Conservation (phyloP, 2,329 filamentous ascomycete species). For the Pseudogymnoascus sp. region DNA sequence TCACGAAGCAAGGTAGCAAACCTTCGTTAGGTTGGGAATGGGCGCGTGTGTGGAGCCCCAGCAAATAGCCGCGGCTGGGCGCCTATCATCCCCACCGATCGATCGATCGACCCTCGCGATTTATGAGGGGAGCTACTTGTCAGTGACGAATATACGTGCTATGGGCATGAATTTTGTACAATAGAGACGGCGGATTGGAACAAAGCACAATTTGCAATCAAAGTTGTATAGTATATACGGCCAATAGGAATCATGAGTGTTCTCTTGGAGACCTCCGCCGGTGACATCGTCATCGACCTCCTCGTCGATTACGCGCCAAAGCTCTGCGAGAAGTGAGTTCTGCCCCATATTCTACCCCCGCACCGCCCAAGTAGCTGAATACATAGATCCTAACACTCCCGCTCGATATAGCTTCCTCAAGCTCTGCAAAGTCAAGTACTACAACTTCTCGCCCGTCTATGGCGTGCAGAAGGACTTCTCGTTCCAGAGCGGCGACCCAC, state of each 20-base stretch:
- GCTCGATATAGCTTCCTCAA: constrained; percentile 72
- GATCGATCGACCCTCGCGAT: not conserved
- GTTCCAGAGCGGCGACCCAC: constrained; percentile 90
- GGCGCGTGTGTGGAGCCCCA: not conserved
- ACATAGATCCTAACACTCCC: constrained; percentile 43
- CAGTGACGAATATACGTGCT: not conserved
- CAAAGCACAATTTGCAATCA: not conserved
- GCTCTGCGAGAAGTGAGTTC: constrained; percentile 87
- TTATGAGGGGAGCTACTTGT: constrained; percentile 9
- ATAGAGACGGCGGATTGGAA: not conserved
- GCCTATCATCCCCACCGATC: not conserved
- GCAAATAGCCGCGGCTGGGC: not conserved
- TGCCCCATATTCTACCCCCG: constrained; percentile 10
- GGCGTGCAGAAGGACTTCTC: constrained; percentile 92
- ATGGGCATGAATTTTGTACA: not conserved
- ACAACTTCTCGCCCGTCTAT: constrained; percentile 92
- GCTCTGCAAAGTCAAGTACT: constrained; percentile 98
- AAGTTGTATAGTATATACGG: not conserved
- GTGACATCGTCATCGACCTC: constrained; percentile 92
- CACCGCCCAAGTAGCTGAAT: constrained; percentile 41
- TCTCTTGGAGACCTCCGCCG: constrained; percentile 82
- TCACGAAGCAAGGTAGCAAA: not conserved
- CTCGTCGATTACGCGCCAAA: constrained; percentile 82
- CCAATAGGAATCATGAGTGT: constrained; percentile 63
- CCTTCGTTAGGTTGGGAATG: not conserved